These are phyloP conservation scores for Cutaneotrichosporon dermatis DNA, from an alignment of 1,284 basidiomycete genomes.

Conservation along the genomic window DNA sequence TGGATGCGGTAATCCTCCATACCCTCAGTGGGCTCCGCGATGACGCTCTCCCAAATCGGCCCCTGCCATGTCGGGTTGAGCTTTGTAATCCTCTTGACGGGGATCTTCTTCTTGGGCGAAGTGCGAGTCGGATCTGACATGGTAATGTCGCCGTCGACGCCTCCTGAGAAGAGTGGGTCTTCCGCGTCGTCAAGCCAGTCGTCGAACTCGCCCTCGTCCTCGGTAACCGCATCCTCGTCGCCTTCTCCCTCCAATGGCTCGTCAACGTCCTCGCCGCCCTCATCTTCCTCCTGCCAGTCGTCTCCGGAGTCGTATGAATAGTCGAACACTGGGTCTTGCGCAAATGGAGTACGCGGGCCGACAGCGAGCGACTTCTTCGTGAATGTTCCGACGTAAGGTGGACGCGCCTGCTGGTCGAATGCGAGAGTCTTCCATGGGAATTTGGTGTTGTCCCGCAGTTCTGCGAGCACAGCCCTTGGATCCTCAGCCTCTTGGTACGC, in stretches of 20 bases:
- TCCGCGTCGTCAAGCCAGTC: slow-evolving; percentile 43
- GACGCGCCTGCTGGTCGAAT: slow-evolving; percentile 45
- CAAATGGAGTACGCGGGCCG: slow-evolving; percentile 47
- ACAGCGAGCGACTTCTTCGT: slow-evolving; percentile 44
- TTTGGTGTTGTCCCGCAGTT: slow-evolving; percentile 31
- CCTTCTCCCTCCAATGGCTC: slow-evolving; percentile 25
- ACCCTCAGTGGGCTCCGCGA: slow-evolving; percentile 35
- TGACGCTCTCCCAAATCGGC: slow-evolving; percentile 41
- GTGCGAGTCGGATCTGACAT: slow-evolving; percentile 25
- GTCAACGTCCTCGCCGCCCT: slow-evolving; percentile 43
- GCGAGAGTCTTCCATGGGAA: slow-evolving; percentile 47
- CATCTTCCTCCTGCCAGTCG: slow-evolving; percentile 48
- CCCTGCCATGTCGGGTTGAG: slow-evolving; percentile 44
- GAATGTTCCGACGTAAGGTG: slow-evolving; percentile 47
- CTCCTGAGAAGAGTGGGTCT: slow-evolving; percentile 25
- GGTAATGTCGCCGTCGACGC: slow-evolving; percentile 36
- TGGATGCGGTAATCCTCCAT: slow-evolving; percentile 43
- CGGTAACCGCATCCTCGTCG: slow-evolving; percentile 29
- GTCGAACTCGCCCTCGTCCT: slow-evolving; percentile 42
- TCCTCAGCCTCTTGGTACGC: slow-evolving; percentile 42
- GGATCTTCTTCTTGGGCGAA: slow-evolving; percentile 17
- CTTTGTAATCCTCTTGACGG: slow-evolving; percentile 40
- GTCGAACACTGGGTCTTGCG: slow-evolving; percentile 45
- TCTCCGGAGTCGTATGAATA: slow-evolving; percentile 48
- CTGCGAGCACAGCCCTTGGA: slow-evolving; percentile 37